Base-by-base conservation (phyloP, 352 stramenopile genomes). In the Globisporangium yorkense region DNA sequence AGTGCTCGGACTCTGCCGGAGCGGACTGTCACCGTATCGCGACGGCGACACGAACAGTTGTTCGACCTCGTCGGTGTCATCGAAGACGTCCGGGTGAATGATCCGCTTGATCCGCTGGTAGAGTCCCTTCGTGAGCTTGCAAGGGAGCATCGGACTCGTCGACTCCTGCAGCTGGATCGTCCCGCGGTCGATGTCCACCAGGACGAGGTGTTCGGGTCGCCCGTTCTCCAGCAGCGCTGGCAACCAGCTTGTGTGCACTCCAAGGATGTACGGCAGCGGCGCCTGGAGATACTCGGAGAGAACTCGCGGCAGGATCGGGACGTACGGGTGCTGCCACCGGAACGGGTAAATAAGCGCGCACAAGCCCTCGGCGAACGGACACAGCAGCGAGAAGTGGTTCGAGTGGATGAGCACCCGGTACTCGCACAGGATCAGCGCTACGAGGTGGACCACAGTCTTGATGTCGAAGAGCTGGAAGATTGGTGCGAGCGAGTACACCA, bases 261-360 rank as follows among this genome's bases (percentile, higher is more conserved):
- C 83, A 7, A 95, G 64, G 44, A 94, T 89, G 53, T 93, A 94
- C 0, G 85, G 85, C 10, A 94, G 66, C 7, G 83, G 85, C 2
- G 85, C 85, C 54, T 94, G 85, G 1, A 94, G 59, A 57, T 94
- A 94, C 66, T 94, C 85, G 2, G 80, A 89, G 10, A 94, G 63
- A 13, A 93, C 79, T 20, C 75, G 80, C 8, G 85, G 85, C 12
- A 94, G 62, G 50, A 93, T 89, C 4, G 85, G 83, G 5, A 94
- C 77, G 53, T 93, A 94, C 16, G 83, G 85, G 56, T 94, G 85
- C 52, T 92, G 83, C 83, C 85, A 94, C 45, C 76, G 77, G 61
- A 94, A 93, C 5, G 85, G 85, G 66, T 93, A 93, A 49, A 93
- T 80, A 21, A 94, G 76, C 4, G 83, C 70, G 33, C 83, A 93